Conservation (phyloP, 441 rosid species). For the Mallotus repandus region DNA sequence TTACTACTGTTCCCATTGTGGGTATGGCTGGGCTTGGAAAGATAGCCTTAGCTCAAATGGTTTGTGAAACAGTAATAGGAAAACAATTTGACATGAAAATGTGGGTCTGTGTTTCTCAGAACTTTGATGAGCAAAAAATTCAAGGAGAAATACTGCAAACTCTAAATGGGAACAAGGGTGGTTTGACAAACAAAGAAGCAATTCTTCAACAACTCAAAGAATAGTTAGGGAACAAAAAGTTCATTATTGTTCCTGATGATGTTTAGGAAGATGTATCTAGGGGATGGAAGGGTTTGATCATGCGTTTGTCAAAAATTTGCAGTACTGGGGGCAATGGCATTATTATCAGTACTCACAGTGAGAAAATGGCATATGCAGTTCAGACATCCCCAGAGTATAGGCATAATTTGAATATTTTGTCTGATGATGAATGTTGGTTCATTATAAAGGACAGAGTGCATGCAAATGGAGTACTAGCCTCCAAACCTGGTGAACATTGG, state of each 20-base stretch:
- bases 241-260: slow-evolving; percentile 34
- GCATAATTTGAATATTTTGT: not conserved
- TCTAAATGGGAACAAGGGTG: not conserved
- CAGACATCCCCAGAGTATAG: not conserved
- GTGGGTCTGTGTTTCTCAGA: slow-evolving; percentile 30
- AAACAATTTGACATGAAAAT: slow-evolving; percentile 20
- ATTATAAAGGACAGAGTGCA: slow-evolving; percentile 21
- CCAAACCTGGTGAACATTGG: slow-evolving; percentile 12
- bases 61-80: slow-evolving; percentile 15
- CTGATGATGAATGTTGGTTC: slow-evolving; percentile 24
- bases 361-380: slow-evolving; percentile 6
- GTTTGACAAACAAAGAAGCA: not conserved
- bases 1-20: slow-evolving; percentile 26
- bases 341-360: slow-evolving; percentile 24
- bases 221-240: slow-evolving; percentile 19
- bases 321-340: slow-evolving; percentile 3
- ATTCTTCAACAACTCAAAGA: slow-evolving; percentile 12
- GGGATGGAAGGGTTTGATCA: slow-evolving; percentile 15
- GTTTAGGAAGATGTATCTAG: slow-evolving; percentile 18
- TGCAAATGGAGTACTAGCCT: not conserved
- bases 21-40: slow-evolving; percentile 37
- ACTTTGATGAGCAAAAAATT: slow-evolving; percentile 17
- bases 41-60: slow-evolving; percentile 31
- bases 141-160: slow-evolving; percentile 18
- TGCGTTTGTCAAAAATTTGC: slow-evolving; percentile 11